Base-by-base conservation (phyloP, 768 basidiomycete genomes). In the Nevesoporus exiguus region DNA sequence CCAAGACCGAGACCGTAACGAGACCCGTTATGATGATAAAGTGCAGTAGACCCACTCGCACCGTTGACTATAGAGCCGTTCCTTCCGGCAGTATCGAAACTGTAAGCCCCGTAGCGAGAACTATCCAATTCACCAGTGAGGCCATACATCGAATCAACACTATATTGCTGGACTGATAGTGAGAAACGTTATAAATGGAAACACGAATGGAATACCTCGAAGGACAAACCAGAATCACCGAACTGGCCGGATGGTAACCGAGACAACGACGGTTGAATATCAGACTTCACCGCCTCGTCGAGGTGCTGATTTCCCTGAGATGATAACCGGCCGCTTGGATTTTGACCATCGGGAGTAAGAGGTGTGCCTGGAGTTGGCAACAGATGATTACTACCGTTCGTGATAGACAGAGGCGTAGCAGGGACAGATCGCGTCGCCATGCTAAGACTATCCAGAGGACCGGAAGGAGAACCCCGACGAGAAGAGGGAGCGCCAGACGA, bases 361-460 rank as follows among this genome's bases (percentile, higher is more conserved):
- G 90, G 88, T 14, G 79, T 80, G 10, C 77, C 76, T 7, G 87
- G 85, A 5, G 84, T 79, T 73, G 87, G 88, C 58, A 84, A 64
- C 41, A 87, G 69, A 66, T 80, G 78, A 11, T 74, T 62, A 5
- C 71, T 63, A 39, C 76, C 76, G 41, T 75, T 77, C 14, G 82
- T 61, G n/a, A 85, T 71, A 9, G 73, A 73, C 7, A 90, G 70
- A 21, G 90, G 90, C 3, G 90, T 92, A 2, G 88, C 89, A 45
- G 90, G 90, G 21, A 93, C 90, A 37, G 90, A 93, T 52, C 90
- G 86, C 30, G 87, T 81, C 30, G 84, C 77, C 33, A 76, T 73
- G 33, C 79, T 79, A 50, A 88, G 68, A 49, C 74, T 76, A 50
- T 91, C 88, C 21, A 86, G 70, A 17, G 82, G 66, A 49, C 80